Evolutionary conservation across 805 yeast species (phyloP).

Genomic region (Barnettozyma botsteinii): DNA sequence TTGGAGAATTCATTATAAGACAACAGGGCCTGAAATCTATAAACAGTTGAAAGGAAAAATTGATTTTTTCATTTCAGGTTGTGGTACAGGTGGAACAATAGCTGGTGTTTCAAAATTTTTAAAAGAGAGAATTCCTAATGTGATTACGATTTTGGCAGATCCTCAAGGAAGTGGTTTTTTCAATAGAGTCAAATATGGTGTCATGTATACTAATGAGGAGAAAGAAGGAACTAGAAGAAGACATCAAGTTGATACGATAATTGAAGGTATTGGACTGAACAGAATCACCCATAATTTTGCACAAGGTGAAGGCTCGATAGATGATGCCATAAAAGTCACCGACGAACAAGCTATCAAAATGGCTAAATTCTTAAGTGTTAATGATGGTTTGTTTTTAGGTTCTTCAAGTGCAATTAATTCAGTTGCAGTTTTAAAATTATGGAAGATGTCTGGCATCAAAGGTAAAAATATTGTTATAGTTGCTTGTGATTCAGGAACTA

Average conservation of each 20-base stretch:
- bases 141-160: slow-evolving; percentile 67
- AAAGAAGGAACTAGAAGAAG: slow-evolving; percentile 90
- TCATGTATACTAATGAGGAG: slow-evolving; percentile 87
- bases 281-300: slow-evolving; percentile 78
- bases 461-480: slow-evolving; percentile 73
- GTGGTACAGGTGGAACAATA: slow-evolving; percentile 97
- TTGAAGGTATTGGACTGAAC: slow-evolving; percentile 92
- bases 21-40: slow-evolving; percentile 94
- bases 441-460: slow-evolving; percentile 36
- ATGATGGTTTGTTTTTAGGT: slow-evolving; percentile 90
- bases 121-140: slow-evolving; percentile 39
- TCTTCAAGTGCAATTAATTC: slow-evolving; percentile 92
- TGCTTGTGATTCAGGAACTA: slow-evolving; percentile 87
- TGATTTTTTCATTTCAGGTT: slow-evolving; percentile 81
- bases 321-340: slow-evolving; percentile 71
- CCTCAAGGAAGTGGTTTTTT: slow-evolving; percentile 94
- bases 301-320: slow-evolving; percentile 63
- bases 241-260: slow-evolving; percentile 92
- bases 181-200: slow-evolving; percentile 82
- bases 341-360: slow-evolving; percentile 80
- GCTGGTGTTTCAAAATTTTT: slow-evolving; percentile 83
- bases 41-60: slow-evolving; percentile 57
- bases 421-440: slow-evolving; percentile 73
- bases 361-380: slow-evolving; percentile 76
- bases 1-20: slow-evolving; percentile 75